Conservation (phyloP, 441 rosid species). For the Pelargonium australe region DNA sequence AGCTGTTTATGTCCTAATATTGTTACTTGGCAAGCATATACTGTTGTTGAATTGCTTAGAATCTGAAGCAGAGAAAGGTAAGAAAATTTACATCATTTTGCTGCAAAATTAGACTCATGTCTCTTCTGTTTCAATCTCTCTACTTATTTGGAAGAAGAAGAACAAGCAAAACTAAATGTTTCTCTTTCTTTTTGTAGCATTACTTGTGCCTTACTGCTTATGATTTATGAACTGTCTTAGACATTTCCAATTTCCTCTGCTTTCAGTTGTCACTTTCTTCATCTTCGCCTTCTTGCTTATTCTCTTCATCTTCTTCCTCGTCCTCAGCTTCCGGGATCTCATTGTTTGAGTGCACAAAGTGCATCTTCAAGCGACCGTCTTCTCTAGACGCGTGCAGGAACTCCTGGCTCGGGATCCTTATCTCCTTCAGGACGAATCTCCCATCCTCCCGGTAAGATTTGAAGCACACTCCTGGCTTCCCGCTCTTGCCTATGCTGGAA, state of each 20-base stretch:
- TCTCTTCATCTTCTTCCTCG: slow-evolving; percentile 27
- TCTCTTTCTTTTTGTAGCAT: slow-evolving; percentile 13
- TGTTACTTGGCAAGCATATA: neutral
- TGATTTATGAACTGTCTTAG: neutral
- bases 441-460: slow-evolving; percentile 72
- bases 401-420: slow-evolving; percentile 65
- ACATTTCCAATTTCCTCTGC: slow-evolving; percentile 4
- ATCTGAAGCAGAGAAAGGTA: neutral
- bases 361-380: slow-evolving; percentile 61
- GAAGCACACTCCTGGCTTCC: slow-evolving; percentile 64
- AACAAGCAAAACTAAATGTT: neutral
- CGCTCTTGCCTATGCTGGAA: slow-evolving; percentile 49
- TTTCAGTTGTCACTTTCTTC: slow-evolving; percentile 20
- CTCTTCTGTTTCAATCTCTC: slow-evolving; percentile 8
- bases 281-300: slow-evolving; percentile 13
- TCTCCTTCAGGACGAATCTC: slow-evolving; percentile 71
- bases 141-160: neutral
- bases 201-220: neutral
- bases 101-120: neutral
- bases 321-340: slow-evolving; percentile 34
- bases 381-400: slow-evolving; percentile 66
- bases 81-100: neutral
- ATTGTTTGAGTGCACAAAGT: slow-evolving; percentile 52
- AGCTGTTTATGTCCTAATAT: no score
- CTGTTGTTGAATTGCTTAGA: neutral